Evolutionary conservation across 2,329 filamentous ascomycete genomes (phyloP).

Genomic region (Colletotrichum sp.): DNA sequence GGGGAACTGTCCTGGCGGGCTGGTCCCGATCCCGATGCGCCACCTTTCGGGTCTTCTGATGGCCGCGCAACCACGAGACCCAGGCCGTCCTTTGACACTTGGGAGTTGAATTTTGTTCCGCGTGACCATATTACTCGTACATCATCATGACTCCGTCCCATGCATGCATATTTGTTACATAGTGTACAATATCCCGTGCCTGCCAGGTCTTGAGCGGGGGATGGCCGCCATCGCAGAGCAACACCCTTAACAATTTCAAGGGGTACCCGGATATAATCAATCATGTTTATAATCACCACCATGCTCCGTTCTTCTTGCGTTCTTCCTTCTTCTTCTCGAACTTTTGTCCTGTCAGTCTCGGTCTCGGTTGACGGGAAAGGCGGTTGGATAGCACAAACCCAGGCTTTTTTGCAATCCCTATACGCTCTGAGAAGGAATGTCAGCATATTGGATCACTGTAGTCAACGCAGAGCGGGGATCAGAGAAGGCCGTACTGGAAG

Average conservation of each 20-base stretch:
- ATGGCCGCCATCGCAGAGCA: not conserved
- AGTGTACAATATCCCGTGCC: not conserved
- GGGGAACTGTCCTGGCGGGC: not conserved
- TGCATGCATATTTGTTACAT: not conserved
- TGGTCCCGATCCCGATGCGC: not conserved
- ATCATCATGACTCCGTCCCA: not conserved
- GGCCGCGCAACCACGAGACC: not conserved
- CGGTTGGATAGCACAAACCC: constrained; percentile 61
- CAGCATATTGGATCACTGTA: not conserved
- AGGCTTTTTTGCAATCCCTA: constrained; percentile 91
- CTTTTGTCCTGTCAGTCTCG: constrained; percentile 18
- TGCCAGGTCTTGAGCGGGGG: not conserved
- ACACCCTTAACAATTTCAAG: not conserved
- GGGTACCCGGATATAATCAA: not conserved
- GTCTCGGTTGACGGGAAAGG: not conserved
- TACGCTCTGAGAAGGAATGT: constrained; percentile 69
- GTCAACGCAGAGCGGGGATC: too few species aligned
- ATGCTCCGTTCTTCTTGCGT: constrained; percentile 25
- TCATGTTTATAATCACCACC: constrained; percentile 15
- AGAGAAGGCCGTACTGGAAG: constrained; percentile 71
- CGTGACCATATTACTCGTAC: not conserved
- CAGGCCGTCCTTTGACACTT: not conserved
- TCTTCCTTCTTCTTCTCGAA: constrained; percentile 32
- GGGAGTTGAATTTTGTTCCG: not conserved
- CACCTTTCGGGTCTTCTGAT: not conserved